Percentiles rank a stretch among this genome's conserved stretches.
Conservation (phyloP, 805 yeast genomes). For the Yarrowia sp. region DNA sequence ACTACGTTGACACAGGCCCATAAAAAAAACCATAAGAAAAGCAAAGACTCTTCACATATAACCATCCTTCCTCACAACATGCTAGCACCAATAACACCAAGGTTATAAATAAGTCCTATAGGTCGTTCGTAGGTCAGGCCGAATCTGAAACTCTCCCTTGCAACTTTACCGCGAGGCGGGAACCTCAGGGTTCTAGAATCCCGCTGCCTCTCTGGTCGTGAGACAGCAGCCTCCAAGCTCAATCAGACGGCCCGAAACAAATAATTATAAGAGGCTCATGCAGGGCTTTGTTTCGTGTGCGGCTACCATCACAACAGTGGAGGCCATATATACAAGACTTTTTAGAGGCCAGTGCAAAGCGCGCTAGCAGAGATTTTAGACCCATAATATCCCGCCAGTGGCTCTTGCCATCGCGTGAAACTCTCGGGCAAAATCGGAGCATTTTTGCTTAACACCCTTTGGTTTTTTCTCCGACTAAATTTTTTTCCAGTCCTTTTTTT, state of each 20-base stretch:
- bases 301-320: neutral
- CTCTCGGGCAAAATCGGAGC: neutral
- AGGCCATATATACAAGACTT: too few species aligned
- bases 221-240: neutral
- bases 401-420: neutral
- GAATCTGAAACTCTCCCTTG: neutral
- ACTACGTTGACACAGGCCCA: too few species aligned
- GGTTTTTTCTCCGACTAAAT: neutral
- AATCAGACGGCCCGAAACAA: slow-evolving; percentile 8
- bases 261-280: slow-evolving; percentile 1
- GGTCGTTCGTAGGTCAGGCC: neutral
- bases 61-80: too few species aligned
- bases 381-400: neutral
- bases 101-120: slow-evolving; percentile 21
- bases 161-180: slow-evolving; percentile 5
- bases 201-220: neutral
- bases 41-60: too few species aligned
- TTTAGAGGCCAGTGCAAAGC: neutral
- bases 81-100: neutral
- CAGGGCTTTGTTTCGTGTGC: slow-evolving; percentile 20
- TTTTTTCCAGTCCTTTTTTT: too few species aligned
- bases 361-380: neutral
- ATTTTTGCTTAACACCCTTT: neutral
- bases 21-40: too few species aligned
- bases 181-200: slow-evolving; percentile 5